These are phyloP conservation scores for Davidsoniella neocaledoniae DNA, from an alignment of 2,329 filamentous ascomycete species.

Conservation along the genomic window DNA sequence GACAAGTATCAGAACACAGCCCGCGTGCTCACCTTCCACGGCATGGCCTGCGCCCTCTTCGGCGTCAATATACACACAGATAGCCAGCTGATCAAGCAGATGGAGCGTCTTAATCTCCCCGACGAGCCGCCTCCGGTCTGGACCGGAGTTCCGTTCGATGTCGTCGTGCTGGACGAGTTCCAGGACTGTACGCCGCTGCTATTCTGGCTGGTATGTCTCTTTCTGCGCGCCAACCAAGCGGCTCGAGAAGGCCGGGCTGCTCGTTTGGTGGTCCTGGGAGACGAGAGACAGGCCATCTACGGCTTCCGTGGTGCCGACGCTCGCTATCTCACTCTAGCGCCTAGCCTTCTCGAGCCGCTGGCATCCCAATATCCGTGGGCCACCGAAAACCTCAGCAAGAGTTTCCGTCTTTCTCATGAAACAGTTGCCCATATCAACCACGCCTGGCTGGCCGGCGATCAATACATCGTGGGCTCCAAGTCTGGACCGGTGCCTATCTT, in stretches of 20 bases:
- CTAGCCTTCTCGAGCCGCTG: conserved; percentile 14
- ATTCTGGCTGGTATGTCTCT: conserved; percentile 17
- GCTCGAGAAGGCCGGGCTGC: conserved; percentile 12
- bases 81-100: conserved; percentile 10
- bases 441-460: conserved; percentile 16
- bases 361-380: conserved; percentile 15
- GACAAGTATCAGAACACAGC: conserved; percentile 12
- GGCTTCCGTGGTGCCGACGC: conserved; percentile 18
- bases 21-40: conserved; percentile 18
- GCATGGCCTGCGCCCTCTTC: conserved; percentile 16
- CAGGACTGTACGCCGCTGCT: conserved; percentile 18
- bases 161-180: conserved; percentile 20
- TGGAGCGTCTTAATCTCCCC: conserved; percentile 3
- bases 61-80: conserved; percentile 14
- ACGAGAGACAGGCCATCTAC: conserved; percentile 19
- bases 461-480: conserved; percentile 18
- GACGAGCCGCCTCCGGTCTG: conserved; percentile 15
- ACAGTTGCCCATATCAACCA: conserved; percentile 17
- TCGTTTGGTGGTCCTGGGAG: conserved; percentile 18
- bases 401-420: conserved; percentile 17
- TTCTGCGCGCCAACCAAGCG: conserved; percentile 16
- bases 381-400: conserved; percentile 14
- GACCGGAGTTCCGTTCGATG: conserved; percentile 17
- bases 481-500: conserved; percentile 18
- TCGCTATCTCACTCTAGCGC: conserved; percentile 17